Evolutionary conservation across 257 asterid species (phyloP), one percentile per base, ranked within the genome.

Genomic region (Solanum pinnatisectum): DNA sequence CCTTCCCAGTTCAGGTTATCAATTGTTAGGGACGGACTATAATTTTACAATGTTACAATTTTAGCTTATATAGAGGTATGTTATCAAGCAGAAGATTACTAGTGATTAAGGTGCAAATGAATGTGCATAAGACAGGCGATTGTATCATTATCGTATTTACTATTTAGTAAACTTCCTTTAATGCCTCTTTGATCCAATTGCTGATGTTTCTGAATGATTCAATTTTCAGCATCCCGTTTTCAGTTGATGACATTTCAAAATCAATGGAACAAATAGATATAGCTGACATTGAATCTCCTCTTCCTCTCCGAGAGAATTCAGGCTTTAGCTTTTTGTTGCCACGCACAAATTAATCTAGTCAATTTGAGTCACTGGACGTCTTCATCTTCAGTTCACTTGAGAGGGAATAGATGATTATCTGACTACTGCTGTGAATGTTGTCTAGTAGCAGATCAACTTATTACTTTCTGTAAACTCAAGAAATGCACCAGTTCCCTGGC

Each of bases 171-270:
- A 86, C 36, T 44, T 88, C 40, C 42, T 37, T 72, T n/a, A 25
- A 33, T 74, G 4, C 46, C 33, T 85, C 79, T 76, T 23, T 82
- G 25, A 82, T 39, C 73, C 86, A 86, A 85, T 40, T 68, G 22
- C 59, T 94, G 83, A 88, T 90, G 85, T 71, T 65, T 68, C 63
- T 67, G 87, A 79, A 72, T 88, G 78, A 85, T 87, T 78, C 72
- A 27, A 49, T 56, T 84, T 93, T 92, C 98, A 97, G 99, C 94
- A 95, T 96, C 90, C 99, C 99, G 1, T 96, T 96, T 90, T 95
- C 99, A 46, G 99, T 95, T 23, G 99, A 97, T 36, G 99, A 97
- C 89, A 95, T 97, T 92, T 95, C 99, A 3, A 97, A 97, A 92
- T 95, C 98, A 6, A 96, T 95, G 99, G 96, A 95, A 88, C 99